A percentile compares a stretch with the other conserved stretches of the same genome.
These are phyloP conservation scores for Teratosphaeria gauchensis DNA, from an alignment of 2,329 filamentous ascomycete genomes.

Conservation along the genomic window DNA sequence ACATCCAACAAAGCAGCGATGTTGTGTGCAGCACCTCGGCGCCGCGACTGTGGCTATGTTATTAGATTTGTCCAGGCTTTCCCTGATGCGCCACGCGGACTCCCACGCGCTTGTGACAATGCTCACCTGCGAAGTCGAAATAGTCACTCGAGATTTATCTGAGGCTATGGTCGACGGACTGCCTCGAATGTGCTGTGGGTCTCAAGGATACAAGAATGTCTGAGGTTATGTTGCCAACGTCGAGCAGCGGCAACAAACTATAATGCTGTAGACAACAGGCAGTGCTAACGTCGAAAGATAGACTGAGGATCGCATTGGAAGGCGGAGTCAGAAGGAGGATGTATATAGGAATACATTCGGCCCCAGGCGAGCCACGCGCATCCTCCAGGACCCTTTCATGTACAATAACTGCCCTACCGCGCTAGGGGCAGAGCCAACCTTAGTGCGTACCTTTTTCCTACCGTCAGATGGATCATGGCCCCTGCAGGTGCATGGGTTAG, in stretches of 20 bases:
- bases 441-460: slow-evolving; percentile 2
- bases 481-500: slow-evolving; percentile 4
- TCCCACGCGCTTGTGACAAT: background rate
- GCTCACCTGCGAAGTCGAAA: background rate
- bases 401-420: slow-evolving; percentile 3
- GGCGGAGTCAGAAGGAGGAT: slow-evolving; percentile 17
- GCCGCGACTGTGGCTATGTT: background rate
- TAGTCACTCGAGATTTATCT: background rate
- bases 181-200: slow-evolving; percentile 1
- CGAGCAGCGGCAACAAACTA: background rate
- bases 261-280: slow-evolving; percentile 1
- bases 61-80: background rate
- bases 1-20: slow-evolving; percentile 3
- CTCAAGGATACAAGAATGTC: slow-evolving; percentile 10
- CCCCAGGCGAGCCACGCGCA: slow-evolving; percentile 10
- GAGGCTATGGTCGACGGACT: background rate
- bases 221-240: slow-evolving; percentile 7
- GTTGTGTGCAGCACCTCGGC: background rate
- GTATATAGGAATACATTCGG: slow-evolving; percentile 21
- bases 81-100: background rate
- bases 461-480: background rate
- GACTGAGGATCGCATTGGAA: slow-evolving; percentile 13
- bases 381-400: slow-evolving; percentile 2
- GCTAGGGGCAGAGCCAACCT: background rate
- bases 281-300: slow-evolving; percentile 8